A percentile compares a stretch with the other conserved stretches of the same genome.
Conservation (phyloP, 805 yeast species). For the Vanderwaltozyma verrucispora region DNA sequence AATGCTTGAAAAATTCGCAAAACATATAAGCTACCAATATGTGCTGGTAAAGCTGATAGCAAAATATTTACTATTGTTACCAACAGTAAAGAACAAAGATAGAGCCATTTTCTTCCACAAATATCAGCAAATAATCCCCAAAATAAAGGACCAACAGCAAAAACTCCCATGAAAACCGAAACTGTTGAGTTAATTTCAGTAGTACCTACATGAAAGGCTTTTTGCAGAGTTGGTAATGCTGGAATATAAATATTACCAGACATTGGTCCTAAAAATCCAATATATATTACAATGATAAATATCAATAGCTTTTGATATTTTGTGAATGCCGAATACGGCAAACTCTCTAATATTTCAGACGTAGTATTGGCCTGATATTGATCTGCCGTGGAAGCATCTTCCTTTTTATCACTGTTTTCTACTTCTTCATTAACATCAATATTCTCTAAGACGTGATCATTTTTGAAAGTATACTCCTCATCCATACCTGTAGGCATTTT, state of each 20-base stretch:
- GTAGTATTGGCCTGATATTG: background rate
- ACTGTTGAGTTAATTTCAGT: conserved; percentile 45
- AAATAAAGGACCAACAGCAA: conserved; percentile 44
- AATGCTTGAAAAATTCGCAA: conserved; percentile 64
- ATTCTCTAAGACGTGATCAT: background rate
- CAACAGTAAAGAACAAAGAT: conserved; percentile 44
- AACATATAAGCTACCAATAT: conserved; percentile 59
- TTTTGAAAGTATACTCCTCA: background rate
- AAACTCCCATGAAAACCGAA: conserved; percentile 45
- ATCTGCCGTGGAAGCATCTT: background rate
- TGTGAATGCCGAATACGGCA: conserved; percentile 30
- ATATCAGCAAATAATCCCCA: conserved; percentile 49
- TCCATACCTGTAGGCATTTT: conserved; percentile 4
- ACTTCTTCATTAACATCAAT: background rate
- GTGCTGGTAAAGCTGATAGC: conserved; percentile 50
- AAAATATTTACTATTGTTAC: conserved; percentile 56
- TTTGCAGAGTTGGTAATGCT: conserved; percentile 36
- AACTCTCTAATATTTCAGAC: background rate
- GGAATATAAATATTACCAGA: conserved; percentile 52
- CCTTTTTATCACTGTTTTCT: background rate
- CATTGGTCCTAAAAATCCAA: conserved; percentile 47
- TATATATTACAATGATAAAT: conserved; percentile 33
- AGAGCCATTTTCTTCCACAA: conserved; percentile 57
- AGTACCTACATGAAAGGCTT: conserved; percentile 32
- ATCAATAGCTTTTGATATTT: conserved; percentile 26